Evolutionary conservation across 2,329 filamentous ascomycete genomes (phyloP).

Genomic region (Alternaria solani): DNA sequence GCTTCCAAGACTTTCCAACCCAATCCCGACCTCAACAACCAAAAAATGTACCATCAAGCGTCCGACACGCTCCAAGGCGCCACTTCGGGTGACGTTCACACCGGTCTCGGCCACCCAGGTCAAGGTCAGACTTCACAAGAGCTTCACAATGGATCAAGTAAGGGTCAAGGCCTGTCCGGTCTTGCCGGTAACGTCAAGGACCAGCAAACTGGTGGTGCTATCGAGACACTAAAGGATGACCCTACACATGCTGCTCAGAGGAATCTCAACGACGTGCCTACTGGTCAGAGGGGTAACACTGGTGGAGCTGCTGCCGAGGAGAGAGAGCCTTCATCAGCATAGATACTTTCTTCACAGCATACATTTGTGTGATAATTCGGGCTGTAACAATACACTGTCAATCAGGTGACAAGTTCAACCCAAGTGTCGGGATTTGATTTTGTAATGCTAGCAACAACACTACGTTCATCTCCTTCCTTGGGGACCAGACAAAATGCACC

Average conservation of each 20-base stretch:
- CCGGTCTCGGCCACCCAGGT: constrained; percentile 61
- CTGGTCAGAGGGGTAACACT: constrained; percentile 43
- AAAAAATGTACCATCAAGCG: constrained; percentile 55
- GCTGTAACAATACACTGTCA: neutral
- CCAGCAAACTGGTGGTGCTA: constrained; percentile 16
- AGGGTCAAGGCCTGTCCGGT: constrained; percentile 57
- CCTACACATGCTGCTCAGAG: constrained; percentile 50
- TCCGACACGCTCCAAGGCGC: constrained; percentile 59
- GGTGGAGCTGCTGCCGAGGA: constrained; percentile 48
- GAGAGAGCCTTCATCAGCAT: constrained; percentile 32
- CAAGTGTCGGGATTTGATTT: neutral
- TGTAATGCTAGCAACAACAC: neutral
- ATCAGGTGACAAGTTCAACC: neutral
- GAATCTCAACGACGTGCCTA: constrained; percentile 49
- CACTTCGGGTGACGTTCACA: constrained; percentile 63
- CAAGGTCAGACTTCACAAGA: constrained; percentile 60
- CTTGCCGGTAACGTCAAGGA: constrained; percentile 40
- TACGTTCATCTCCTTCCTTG: neutral
- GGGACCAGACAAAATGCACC: constrained; percentile 38
- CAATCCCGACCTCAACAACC: constrained; percentile 55
- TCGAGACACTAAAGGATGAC: constrained; percentile 39
- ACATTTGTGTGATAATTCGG: neutral
- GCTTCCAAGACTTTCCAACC: constrained; percentile 54
- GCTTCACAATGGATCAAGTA: constrained; percentile 57
- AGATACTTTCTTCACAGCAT: neutral